phyloP scores from a whole-genome alignment of 805 yeast species.

The Ogataea paradorogensis region DNA sequence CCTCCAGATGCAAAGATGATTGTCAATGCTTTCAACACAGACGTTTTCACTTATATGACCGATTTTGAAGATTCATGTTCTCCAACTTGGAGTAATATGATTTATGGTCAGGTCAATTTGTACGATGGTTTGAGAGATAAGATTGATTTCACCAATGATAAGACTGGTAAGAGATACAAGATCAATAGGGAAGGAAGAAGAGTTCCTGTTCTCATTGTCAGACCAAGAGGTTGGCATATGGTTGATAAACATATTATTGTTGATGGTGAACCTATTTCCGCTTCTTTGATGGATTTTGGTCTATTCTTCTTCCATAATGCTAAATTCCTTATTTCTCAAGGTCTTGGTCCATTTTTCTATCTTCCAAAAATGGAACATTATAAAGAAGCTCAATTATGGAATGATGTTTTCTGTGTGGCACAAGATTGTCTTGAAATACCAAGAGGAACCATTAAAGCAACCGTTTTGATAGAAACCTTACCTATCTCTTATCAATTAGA shows the following conservation, averaged over 20 bases:
- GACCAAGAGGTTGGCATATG: constrained; percentile 91
- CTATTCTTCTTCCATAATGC: constrained; percentile 77
- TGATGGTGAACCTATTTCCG: constrained; percentile 75
- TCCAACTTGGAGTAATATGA: constrained; percentile 78
- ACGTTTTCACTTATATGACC: constrained; percentile 80
- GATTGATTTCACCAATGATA: constrained; percentile 45
- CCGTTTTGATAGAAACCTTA: constrained; percentile 77
- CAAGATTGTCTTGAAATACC: constrained; percentile 68
- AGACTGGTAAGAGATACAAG: constrained; percentile 39
- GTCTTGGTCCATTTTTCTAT: constrained; percentile 79
- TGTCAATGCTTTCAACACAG: constrained; percentile 74
- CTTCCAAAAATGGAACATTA: constrained; percentile 87
- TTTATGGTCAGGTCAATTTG: constrained; percentile 77
- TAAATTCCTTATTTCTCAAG: constrained; percentile 53
- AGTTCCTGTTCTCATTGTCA: constrained; percentile 73
- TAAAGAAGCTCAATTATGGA: constrained; percentile 80
- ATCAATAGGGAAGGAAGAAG: constrained; percentile 48
- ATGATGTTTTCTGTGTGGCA: constrained; percentile 71
- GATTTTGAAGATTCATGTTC: constrained; percentile 84
- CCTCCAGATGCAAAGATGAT: constrained; percentile 85
- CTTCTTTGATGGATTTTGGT: constrained; percentile 78
- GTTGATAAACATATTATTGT: constrained; percentile 67
- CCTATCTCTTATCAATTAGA: constrained; percentile 89
- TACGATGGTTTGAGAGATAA: constrained; percentile 73
- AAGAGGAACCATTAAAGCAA: constrained; percentile 78